Evolutionary conservation across 2,329 filamentous ascomycete genomes (phyloP).

Genomic region (Knufia fluminis): DNA sequence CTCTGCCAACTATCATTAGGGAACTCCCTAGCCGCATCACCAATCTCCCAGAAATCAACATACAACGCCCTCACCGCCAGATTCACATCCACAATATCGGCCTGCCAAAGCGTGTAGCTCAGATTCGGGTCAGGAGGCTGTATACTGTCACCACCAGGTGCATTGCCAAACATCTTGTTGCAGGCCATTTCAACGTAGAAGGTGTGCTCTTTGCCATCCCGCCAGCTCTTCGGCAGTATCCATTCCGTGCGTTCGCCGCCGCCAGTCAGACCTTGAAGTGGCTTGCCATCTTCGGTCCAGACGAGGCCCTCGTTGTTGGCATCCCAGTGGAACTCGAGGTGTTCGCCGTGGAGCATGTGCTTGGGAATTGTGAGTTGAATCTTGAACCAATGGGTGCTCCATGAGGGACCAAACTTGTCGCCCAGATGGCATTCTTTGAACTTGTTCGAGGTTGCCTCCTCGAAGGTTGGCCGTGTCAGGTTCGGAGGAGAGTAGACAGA

Average conservation of each 20-base stretch:
- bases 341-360: conserved; percentile 63
- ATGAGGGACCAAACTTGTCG: conserved; percentile 79
- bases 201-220: conserved; percentile 75
- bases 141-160: conserved; percentile 72
- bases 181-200: conserved; percentile 99
- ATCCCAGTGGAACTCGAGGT: conserved; percentile 95
- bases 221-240: conserved; percentile 72
- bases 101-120: conserved; percentile 65
- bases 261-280: conserved; percentile 84
- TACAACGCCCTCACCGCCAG: conserved; percentile 70
- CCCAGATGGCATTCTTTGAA: conserved; percentile 70
- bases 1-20: conserved; percentile 79
- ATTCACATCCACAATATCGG: conserved; percentile 84
- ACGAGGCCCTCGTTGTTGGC: conserved; percentile 88
- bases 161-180: conserved; percentile 97
- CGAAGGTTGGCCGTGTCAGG: conserved; percentile 71
- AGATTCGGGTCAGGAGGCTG: conserved; percentile 81
- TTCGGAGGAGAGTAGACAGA: conserved; percentile 76
- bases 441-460: conserved; percentile 67
- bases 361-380: conserved; percentile 68
- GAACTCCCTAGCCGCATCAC: conserved; percentile 85
- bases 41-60: conserved; percentile 94
- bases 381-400: conserved; percentile 97
- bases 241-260: conserved; percentile 83
- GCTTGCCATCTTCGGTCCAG: conserved; percentile 82